These are phyloP conservation scores for Pseudogymnoascus sp. DNA, from an alignment of 2,329 filamentous ascomycete genomes.

Conservation along the genomic window DNA sequence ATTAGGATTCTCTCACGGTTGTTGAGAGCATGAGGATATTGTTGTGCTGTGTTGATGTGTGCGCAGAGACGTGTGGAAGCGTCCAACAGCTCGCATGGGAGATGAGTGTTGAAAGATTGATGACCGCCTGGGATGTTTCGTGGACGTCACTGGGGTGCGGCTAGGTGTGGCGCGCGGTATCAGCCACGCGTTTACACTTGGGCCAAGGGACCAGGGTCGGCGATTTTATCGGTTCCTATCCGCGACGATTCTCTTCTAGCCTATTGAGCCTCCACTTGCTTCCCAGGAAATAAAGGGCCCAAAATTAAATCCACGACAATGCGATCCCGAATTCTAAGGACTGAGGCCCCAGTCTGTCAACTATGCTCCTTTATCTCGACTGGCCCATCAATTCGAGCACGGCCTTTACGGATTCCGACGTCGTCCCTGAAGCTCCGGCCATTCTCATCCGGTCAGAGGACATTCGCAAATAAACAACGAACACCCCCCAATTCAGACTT, in stretches of 20 bases:
- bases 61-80: not conserved
- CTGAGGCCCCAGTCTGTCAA: slow-evolving; percentile 35
- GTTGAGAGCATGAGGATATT: not conserved
- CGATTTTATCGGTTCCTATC: not conserved
- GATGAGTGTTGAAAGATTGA: slow-evolving; percentile 2
- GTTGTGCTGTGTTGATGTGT: not conserved
- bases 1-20: not conserved
- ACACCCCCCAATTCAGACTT: not conserved
- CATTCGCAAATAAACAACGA: slow-evolving; percentile 12
- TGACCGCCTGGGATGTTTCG: slow-evolving; percentile 9
- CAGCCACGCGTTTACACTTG: slow-evolving; percentile 1
- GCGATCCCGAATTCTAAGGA: slow-evolving; percentile 31
- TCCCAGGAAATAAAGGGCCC: not conserved
- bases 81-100: not conserved
- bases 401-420: slow-evolving; percentile 15
- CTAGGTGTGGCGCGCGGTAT: slow-evolving; percentile 8
- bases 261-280: not conserved
- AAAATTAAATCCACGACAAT: slow-evolving; percentile 24
- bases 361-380: slow-evolving; percentile 34
- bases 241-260: slow-evolving; percentile 5
- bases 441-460: slow-evolving; percentile 18
- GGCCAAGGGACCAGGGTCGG: slow-evolving; percentile 5
- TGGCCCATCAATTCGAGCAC: slow-evolving; percentile 8
- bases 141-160: slow-evolving; percentile 8
- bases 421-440: slow-evolving; percentile 14